A percentile compares a stretch with the other conserved stretches of the same genome.
Conservation (phyloP, 2,329 filamentous ascomycete genomes). For the Botrytis byssoidea region DNA sequence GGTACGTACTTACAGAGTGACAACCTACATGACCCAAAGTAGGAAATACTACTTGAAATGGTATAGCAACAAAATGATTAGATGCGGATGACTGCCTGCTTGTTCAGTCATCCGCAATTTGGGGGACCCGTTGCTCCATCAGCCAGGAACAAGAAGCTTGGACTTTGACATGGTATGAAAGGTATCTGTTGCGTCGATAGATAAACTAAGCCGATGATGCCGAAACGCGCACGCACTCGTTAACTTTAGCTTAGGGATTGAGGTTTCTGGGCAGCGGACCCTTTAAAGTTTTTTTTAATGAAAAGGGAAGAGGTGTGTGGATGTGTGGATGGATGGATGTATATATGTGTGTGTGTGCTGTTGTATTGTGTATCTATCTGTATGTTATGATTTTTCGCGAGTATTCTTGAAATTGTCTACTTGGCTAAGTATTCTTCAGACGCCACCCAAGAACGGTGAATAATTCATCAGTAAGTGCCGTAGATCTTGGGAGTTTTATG, state of each 20-base stretch:
- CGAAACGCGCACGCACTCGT: background rate
- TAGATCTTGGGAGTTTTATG: background rate
- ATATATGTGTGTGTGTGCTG: background rate
- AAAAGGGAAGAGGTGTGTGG: background rate
- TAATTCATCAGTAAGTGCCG: background rate
- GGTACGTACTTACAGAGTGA: background rate
- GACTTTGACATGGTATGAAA: background rate
- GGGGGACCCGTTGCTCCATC: background rate
- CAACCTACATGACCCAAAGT: background rate
- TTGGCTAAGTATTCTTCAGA: background rate
- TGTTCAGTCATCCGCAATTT: background rate
- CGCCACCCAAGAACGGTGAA: background rate
- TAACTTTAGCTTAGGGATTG: background rate
- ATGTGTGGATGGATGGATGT: background rate
- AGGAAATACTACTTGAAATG: background rate
- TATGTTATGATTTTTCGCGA: background rate
- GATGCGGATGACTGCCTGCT: background rate
- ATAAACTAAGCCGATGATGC: background rate
- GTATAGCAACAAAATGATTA: background rate
- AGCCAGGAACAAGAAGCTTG: slow-evolving; percentile 13
- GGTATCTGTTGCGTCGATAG: background rate
- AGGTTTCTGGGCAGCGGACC: background rate
- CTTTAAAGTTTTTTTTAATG: background rate
- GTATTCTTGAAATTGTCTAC: background rate
- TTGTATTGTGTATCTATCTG: background rate